A percentile compares a stretch with the other conserved stretches of the same genome.
phyloP scores from a whole-genome alignment of 441 rosid species.

The Biscutella auriculata region DNA sequence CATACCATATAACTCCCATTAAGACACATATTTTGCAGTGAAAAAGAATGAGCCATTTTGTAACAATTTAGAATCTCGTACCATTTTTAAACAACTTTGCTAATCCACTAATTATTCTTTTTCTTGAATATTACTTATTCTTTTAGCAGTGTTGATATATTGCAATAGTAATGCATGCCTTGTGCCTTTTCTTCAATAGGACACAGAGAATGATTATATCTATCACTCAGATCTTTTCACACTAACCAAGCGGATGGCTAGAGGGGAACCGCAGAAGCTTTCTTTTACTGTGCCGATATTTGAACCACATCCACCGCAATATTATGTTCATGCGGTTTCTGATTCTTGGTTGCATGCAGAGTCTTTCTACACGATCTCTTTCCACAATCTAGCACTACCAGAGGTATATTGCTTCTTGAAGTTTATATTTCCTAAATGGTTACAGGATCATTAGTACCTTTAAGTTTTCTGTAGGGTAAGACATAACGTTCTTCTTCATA shows the following conservation, averaged over 20 bases:
- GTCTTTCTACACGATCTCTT: conserved; percentile 84
- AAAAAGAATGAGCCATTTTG: background rate
- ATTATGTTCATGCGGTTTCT: conserved; percentile 92
- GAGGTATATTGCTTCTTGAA: conserved; percentile 43
- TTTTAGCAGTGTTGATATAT: conserved; percentile 5
- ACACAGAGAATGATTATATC: conserved; percentile 95
- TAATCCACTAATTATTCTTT: background rate
- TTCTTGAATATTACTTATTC: background rate
- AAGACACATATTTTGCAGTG: background rate
- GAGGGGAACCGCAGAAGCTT: conserved; percentile 87
- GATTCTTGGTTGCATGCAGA: conserved; percentile 99
- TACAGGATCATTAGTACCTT: conserved; percentile 7
- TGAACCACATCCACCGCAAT: conserved; percentile 99
- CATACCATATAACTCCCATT: conserved; percentile 9
- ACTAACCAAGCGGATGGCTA: conserved; percentile 79
- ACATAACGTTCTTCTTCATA: conserved; percentile 19
- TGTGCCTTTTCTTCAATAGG: conserved; percentile 39
- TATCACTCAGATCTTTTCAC: conserved; percentile 96
- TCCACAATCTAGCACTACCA: conserved; percentile 81
- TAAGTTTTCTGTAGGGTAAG: conserved; percentile 10
- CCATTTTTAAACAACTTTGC: conserved; percentile 2
- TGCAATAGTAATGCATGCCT: background rate
- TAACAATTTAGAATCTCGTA: background rate
- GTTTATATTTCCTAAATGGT: background rate
- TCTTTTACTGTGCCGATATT: conserved; percentile 96